A percentile compares a stretch with the other conserved stretches of the same genome.
phyloP scores from a whole-genome alignment of 1,139 yeast genomes.

The Suhomyces panamericanus region DNA sequence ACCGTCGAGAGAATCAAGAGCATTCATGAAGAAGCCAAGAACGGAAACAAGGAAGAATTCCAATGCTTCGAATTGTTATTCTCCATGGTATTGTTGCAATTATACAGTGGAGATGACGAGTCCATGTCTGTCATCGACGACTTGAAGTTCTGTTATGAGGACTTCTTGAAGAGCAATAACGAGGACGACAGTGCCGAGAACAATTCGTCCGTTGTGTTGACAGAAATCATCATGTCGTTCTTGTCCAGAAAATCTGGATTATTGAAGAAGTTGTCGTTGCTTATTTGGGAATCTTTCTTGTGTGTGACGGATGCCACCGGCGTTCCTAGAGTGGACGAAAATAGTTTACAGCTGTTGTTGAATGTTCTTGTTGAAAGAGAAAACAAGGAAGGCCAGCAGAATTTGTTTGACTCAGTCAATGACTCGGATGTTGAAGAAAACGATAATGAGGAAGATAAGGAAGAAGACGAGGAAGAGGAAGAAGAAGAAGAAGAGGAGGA shows the following conservation, averaged over 20 bases:
- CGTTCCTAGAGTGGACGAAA: conserved; percentile 24
- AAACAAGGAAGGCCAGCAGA: conserved; percentile 77
- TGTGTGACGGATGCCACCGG: conserved; percentile 35
- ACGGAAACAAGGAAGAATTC: conserved; percentile 24
- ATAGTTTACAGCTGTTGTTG: conserved; percentile 18
- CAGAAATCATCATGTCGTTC: conserved; percentile 78
- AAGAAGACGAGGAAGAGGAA: conserved; percentile 26
- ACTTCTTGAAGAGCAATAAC: conserved; percentile 27
- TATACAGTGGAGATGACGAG: conserved; percentile 79
- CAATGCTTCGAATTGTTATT: conserved; percentile 67
- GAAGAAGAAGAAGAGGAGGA: conserved; percentile 35
- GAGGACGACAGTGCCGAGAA: conserved; percentile 18
- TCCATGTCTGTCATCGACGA: conserved; percentile 77
- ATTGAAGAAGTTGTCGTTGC: conserved; percentile 67
- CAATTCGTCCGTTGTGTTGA: conserved; percentile 59
- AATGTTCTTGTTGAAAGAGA: conserved; percentile 69
- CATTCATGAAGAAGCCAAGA: conserved; percentile 34
- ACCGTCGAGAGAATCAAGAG: conserved; percentile 51
- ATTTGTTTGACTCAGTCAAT: conserved; percentile 66
- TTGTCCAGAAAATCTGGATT: conserved; percentile 71
- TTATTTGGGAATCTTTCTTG: conserved; percentile 69
- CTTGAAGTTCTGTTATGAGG: conserved; percentile 54
- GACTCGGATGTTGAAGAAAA: conserved; percentile 43
- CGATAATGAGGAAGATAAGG: conserved; percentile 33
- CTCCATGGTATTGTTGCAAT: conserved; percentile 75